Evolutionary conservation across 2,329 filamentous ascomycete genomes (phyloP).

Genomic region (Cladosporium sp.): DNA sequence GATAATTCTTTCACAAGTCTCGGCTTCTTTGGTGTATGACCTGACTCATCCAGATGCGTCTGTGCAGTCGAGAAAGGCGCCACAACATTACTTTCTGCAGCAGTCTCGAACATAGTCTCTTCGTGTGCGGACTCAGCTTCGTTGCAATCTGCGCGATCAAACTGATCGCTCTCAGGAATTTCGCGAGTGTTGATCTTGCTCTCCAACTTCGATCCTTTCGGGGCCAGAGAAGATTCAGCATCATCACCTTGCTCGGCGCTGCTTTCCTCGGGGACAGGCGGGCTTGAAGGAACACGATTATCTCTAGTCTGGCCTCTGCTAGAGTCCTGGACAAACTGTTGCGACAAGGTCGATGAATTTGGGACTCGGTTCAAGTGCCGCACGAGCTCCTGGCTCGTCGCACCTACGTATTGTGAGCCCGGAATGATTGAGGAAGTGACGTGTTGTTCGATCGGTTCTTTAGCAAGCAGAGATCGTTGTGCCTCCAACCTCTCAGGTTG

Average conservation of each 20-base stretch:
- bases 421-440: constrained; percentile 37
- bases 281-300: constrained; percentile 15
- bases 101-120: constrained; percentile 6
- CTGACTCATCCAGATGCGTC: constrained; percentile 38
- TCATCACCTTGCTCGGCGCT: neutral
- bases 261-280: neutral
- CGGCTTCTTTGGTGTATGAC: constrained; percentile 27
- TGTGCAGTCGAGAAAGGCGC: constrained; percentile 39
- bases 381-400: constrained; percentile 31
- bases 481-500: constrained; percentile 40
- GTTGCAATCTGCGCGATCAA: constrained; percentile 3
- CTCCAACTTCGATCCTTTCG: neutral
- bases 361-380: neutral
- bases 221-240: neutral
- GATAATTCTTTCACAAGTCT: constrained; percentile 23
- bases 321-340: neutral
- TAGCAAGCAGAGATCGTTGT: constrained; percentile 33
- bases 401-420: constrained; percentile 38
- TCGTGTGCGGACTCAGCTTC: constrained; percentile 16
- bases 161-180: constrained; percentile 36
- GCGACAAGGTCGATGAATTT: constrained; percentile 8
- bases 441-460: constrained; percentile 31
- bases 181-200: constrained; percentile 12
- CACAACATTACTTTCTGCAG: constrained; percentile 22
- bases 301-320: neutral